Evolutionary conservation across 495 filamentous ascomycete species (phyloP).

Genomic region (Niebla homalea): DNA sequence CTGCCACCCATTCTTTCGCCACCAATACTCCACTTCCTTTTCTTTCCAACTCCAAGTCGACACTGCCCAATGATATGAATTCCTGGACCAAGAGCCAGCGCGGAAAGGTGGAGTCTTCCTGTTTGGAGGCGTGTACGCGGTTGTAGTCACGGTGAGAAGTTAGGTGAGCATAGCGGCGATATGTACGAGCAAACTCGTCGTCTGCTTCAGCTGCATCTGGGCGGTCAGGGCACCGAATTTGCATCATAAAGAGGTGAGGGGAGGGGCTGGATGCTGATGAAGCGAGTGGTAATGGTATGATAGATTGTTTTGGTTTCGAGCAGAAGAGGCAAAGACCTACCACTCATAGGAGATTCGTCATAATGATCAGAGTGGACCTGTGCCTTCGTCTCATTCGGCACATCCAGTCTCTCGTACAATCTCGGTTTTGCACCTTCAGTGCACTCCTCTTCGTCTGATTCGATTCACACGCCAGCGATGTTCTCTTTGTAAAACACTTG

Average conservation of each 20-base stretch:
- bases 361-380: background rate
- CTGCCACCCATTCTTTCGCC: conserved; percentile 1
- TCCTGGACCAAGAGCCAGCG: conserved; percentile 1
- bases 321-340: background rate
- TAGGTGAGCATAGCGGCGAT: background rate
- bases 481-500: background rate
- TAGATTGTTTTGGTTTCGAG: background rate
- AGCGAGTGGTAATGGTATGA: background rate
- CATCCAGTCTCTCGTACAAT: background rate
- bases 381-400: background rate
- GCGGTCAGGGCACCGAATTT: background rate
- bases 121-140: background rate
- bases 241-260: background rate
- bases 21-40: background rate
- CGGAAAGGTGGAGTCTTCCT: background rate
- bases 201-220: background rate
- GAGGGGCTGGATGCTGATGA: background rate
- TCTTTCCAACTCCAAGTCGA: background rate
- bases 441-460: background rate
- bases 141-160: background rate
- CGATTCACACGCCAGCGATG: background rate
- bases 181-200: background rate
- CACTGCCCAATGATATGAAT: background rate
- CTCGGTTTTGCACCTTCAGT: background rate
- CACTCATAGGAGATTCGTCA: background rate